Evolutionary conservation across 116 monocot genomes (phyloP), one percentile per base, ranked within the genome.

Genomic region (Papilionanthe hybrid): DNA sequence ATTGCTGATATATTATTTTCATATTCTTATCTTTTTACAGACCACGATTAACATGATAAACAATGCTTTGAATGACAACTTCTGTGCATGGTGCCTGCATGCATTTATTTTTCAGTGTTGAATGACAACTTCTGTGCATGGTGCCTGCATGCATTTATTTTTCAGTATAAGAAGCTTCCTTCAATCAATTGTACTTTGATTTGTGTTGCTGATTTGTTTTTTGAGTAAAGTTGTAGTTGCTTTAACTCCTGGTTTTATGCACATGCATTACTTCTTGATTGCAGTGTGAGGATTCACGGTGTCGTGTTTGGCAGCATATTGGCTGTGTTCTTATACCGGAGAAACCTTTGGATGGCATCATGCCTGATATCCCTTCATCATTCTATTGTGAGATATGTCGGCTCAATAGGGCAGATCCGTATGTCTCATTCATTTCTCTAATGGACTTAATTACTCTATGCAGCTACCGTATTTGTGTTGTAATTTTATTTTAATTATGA

Each of bases 321-420:
- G 69, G 27, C 79, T 96, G 96, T 87, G 96, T 96, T 7, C 77
- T 93, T 83, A 88, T 93, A 75, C 89, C 93, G 22, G 95, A 95
- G 63, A 91, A 93, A 75, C 77, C 88, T 43, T 60, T 78, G 25
- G 93, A 96, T 29, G 87, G 84, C 69, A 65, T 84, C 75, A 84
- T 25, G 76, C 85, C 88, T 77, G 86, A 91, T 47, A 55, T 84
- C 69, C 90, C 90, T 72, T 42, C 75, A 58, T 77, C 4, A 2
- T 96, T 96, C 82, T 93, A 87, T 86, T 96, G 96, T 80, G 96
- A 96, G 86, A 72, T 90, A 77, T 96, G 96, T 80, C 78, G 93
- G 74, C 75, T 96, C 80, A 93, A 83, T 77, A 88, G 78, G 68
- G 93, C 96, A 20, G 96, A 96, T 75, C 93, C 93, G 96, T 96